Base-by-base conservation (phyloP, 2,329 filamentous ascomycete species). In the Lasiodiplodia sp. region DNA sequence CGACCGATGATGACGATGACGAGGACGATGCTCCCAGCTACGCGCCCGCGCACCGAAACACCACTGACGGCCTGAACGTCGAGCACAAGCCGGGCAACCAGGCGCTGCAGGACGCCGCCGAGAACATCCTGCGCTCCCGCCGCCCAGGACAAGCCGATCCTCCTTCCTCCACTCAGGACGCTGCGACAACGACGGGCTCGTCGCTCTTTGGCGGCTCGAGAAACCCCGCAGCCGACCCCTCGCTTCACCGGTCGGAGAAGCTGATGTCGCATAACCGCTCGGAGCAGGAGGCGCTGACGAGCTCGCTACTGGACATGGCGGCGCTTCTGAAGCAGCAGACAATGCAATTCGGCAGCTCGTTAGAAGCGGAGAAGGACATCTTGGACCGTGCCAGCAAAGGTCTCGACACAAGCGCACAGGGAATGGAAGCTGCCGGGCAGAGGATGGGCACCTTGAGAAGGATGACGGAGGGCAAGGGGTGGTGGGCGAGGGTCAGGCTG, bases 391-490 rank as follows among this genome's bases (percentile, higher is more conserved):
- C 94, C 1, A 87, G 89, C 1, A 85, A 91, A 68, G 92, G 92
- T 0, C 85, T 98, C 73, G 92, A 94, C 75, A 90, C 88, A 78
- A 96, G 91, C 73, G 89, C 91, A 69, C 82, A 85, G 56, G 90
- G 90, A 21, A 91, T 98, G 87, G 90, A 94, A 70, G 87, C 88
- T 1, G 93, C 94, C 3, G 88, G 89, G 66, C 87, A 88, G 71
- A 84, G 89, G 71, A 96, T 98, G 92, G 91, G 92, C 1, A 86
- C 87, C 74, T 79, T 98, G 76, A 85, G 88, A 73, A 86, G 86
- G 65, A 93, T 97, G 89, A 93, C 91, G 18, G 95, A 97, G 82
- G 94, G 94, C 3, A 90, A 91, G 77, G 94, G 94, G 0, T 96
- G 92, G 91, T 93, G 87, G 88, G 94, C 91, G 6, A 83, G 94